Percentiles rank a stretch among this genome's conserved stretches.
Evolutionary conservation across 495 filamentous ascomycete genomes (phyloP).

Genomic region (Penicillium simplicissimum): DNA sequence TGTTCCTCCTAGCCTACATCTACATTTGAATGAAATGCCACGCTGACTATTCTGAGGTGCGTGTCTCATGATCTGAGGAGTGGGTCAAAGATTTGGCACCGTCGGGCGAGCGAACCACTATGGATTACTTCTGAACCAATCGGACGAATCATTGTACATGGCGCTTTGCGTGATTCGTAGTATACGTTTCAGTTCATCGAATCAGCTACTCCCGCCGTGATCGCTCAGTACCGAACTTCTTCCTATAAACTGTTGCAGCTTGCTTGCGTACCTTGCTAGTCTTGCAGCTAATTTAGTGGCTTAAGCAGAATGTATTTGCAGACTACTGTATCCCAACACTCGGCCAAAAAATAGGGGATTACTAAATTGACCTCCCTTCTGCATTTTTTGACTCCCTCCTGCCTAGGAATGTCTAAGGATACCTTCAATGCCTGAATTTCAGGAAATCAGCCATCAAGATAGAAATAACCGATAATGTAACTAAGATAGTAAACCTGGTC

Average conservation of each 20-base stretch:
- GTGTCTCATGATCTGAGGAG: constrained; percentile 1
- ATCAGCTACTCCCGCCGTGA: background rate
- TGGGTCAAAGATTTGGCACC: background rate
- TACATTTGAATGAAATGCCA: background rate
- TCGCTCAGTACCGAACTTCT: background rate
- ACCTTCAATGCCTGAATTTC: no score
- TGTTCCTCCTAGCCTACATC: background rate
- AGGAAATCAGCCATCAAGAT: no score
- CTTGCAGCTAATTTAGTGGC: background rate
- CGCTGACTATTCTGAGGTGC: background rate
- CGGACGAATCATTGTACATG: background rate
- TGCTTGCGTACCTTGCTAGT: background rate
- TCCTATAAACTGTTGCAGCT: background rate
- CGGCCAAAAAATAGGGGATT: background rate
- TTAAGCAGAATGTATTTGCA: background rate
- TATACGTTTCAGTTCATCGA: background rate
- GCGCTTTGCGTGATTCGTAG: background rate
- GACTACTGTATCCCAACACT: background rate
- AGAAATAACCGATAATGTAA: no score
- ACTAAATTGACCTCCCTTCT: no score
- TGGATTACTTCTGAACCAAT: background rate
- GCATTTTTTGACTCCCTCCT: no score
- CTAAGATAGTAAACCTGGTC: no score
- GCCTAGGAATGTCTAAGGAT: no score
- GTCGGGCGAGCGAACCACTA: background rate